These are phyloP conservation scores for Paramecium tetraurelia DNA, from an alignment of 73 alveolate genomes.

Conservation along the genomic window DNA sequence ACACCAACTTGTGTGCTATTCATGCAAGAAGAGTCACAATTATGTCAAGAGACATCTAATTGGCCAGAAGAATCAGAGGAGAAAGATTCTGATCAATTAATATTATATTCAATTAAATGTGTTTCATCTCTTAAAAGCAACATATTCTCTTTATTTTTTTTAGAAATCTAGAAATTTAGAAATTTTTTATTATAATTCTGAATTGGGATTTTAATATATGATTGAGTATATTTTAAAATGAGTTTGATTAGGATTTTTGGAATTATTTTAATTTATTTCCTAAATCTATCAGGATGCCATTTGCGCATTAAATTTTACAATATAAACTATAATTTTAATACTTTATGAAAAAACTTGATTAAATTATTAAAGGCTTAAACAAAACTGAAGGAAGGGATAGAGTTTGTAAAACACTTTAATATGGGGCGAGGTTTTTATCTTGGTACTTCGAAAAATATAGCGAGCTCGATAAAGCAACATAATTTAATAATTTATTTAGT, in stretches of 20 bases:
- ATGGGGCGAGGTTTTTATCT: not conserved
- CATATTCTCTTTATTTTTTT: not conserved
- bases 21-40: conserved; percentile 98
- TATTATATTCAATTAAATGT: not conserved
- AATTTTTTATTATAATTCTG: no score
- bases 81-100: conserved; percentile 68
- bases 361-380: not conserved
- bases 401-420: not conserved
- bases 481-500: not conserved
- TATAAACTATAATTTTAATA: not conserved
- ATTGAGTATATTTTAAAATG: no score
- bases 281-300: not conserved
- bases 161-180: not conserved
- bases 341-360: not conserved
- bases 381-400: not conserved
- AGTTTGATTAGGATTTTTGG: no score
- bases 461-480: not conserved
- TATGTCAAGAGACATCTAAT: conserved; percentile 93
- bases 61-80: conserved; percentile 92
- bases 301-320: not conserved
- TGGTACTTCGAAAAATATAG: not conserved
- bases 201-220: no score
- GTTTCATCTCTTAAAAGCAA: not conserved
- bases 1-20: conserved; percentile 95
- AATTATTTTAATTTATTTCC: not conserved